Base-by-base conservation (phyloP, 371 early-diverging fungal species). In the Encephalitozoon hellem region DNA sequence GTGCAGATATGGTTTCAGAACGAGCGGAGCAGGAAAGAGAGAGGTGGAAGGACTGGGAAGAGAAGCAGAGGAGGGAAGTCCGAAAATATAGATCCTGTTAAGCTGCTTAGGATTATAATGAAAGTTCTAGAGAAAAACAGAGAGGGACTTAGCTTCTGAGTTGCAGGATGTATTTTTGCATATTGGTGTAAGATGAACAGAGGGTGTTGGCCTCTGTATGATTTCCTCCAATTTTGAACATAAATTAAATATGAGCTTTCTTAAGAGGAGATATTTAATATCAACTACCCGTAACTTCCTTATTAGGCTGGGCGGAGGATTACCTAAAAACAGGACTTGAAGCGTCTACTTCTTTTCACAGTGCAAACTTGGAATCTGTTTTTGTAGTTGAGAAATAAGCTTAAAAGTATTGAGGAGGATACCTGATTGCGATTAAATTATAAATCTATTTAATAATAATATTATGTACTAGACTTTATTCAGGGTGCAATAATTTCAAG, bases 1-100 rank as follows among this genome's bases (percentile, higher is more conserved):
- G 69, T 82, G 8, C 80, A 82, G 74, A 74, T 82, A 15, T 82
- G 82, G 82, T 82, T 82, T 68, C 82, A 82, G 45, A 82, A 82
- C 55, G 71, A 76, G 32, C 52, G 76, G 25, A 49, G 68, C 28
- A 51, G 45, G 45, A 66, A 59, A 23, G 59, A 59, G 59, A 59
- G 38, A n/a, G 34, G 30, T 5, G 59, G 38, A 21, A 30, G 59
- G 12, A 9, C 18, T 0, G 38, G 38, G 34, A 59, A 34, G 34
- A 30, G 38, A 15, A 38, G 18, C 1, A 32, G 30, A 34, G 38
- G 28, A 59, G 59, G 30, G 28, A 59, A 34, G 5, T 59, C 59
- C 9, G 59, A 59, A 59, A 59, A n/a, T 28, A 59, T 59, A 59
- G 59, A 59, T n/a, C 59, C 59, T 15, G 38, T 28, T 0, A 59